These are phyloP conservation scores for Colletotrichum liaoningense DNA, from an alignment of 2,329 filamentous ascomycete species.

Conservation along the genomic window DNA sequence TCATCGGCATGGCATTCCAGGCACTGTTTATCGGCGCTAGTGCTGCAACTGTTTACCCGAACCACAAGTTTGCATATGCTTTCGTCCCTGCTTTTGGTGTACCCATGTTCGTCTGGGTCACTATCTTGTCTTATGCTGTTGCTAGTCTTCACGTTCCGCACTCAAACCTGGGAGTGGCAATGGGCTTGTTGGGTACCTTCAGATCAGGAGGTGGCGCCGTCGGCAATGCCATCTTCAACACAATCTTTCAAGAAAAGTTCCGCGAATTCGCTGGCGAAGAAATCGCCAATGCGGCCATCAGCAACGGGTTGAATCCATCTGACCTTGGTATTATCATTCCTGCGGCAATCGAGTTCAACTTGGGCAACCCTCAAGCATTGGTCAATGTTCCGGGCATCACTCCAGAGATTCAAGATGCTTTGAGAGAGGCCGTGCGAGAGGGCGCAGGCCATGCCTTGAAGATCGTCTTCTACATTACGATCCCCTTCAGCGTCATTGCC, in stretches of 20 bases:
- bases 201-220: constrained; percentile 46
- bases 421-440: constrained; percentile 14
- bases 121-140: constrained; percentile 43
- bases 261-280: constrained; percentile 40
- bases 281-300: constrained; percentile 43
- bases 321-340: constrained; percentile 41
- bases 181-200: constrained; percentile 46
- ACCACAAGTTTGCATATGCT: constrained; percentile 43
- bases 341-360: constrained; percentile 43
- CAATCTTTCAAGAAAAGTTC: constrained; percentile 40
- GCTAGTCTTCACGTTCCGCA: constrained; percentile 45
- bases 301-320: constrained; percentile 39
- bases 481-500: constrained; percentile 28
- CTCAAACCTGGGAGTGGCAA: constrained; percentile 44
- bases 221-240: constrained; percentile 48
- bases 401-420: constrained; percentile 22
- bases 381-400: constrained; percentile 34
- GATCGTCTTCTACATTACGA: constrained; percentile 32
- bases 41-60: constrained; percentile 43
- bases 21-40: constrained; percentile 41
- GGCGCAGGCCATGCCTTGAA: constrained; percentile 32
- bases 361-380: constrained; percentile 42
- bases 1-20: constrained; percentile 45
- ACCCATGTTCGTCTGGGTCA: constrained; percentile 46
- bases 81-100: constrained; percentile 46